These are phyloP conservation scores for Flaveria trinervia DNA, from an alignment of 129 eudicot genomes.

Conservation along the genomic window DNA sequence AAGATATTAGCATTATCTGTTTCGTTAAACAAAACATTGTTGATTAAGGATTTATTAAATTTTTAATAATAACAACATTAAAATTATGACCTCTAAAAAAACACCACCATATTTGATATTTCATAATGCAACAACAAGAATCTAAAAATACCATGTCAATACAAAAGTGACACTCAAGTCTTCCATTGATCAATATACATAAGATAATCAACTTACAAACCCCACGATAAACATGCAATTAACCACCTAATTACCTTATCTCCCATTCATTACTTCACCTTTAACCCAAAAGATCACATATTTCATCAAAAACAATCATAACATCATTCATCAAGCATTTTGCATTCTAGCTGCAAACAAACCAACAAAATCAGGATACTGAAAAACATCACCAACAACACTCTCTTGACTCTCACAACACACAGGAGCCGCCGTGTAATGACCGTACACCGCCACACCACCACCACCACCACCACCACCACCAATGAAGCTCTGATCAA, in stretches of 20 bases:
- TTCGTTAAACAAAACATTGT: no score
- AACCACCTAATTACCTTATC: not conserved
- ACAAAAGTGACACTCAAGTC: not conserved
- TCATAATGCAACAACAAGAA: not conserved
- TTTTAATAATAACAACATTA: no score
- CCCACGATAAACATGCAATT: not conserved
- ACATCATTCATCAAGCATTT: conserved; percentile 37
- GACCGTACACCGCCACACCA: conserved; percentile 23
- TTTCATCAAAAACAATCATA: not conserved
- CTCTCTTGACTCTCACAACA: conserved; percentile 31
- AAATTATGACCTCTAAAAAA: no score
- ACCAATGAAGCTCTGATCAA: conserved; percentile 19
- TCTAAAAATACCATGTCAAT: not conserved
- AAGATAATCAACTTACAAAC: not conserved
- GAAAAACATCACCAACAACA: conserved; percentile 49
- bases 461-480: not conserved
- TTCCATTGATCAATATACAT: not conserved
- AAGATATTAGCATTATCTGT: not conserved
- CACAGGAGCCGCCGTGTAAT: conserved; percentile 4
- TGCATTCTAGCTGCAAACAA: conserved; percentile 48
- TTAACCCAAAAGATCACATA: conserved; percentile 2
- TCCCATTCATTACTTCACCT: not conserved
- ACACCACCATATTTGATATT: no score
- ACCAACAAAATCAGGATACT: conserved; percentile 49
- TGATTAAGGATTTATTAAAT: no score